Conservation (phyloP, 139 green algal species). For the Chlorella sp. region DNA sequence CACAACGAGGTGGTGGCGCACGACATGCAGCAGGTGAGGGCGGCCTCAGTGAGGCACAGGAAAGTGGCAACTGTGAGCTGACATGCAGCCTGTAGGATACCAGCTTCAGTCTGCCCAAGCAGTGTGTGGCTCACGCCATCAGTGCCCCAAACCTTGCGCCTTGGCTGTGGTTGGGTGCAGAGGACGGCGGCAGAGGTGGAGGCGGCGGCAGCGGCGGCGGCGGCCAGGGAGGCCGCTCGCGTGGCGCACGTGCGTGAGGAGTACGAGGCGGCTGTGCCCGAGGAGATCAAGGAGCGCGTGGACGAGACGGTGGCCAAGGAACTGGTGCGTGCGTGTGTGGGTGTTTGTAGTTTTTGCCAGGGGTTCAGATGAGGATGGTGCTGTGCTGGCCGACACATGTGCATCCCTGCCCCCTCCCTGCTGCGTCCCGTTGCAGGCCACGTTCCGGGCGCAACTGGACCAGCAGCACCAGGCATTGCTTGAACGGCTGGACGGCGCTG, state of each 20-base stretch:
- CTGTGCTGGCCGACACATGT: not conserved
- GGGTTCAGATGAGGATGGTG: no score
- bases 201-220: slow-evolving; percentile 18
- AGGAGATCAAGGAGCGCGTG: slow-evolving; percentile 52
- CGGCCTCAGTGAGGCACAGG: no score
- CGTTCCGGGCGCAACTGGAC: no score
- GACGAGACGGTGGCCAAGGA: slow-evolving; percentile 31
- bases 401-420: not conserved
- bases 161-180: no score
- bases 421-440: no score
- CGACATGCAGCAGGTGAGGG: slow-evolving; percentile 30
- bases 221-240: slow-evolving; percentile 26
- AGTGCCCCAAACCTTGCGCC: no score
- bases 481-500: no score
- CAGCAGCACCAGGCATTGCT: no score
- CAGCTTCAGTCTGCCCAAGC: no score
- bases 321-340: slow-evolving; percentile 19
- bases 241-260: slow-evolving; percentile 33
- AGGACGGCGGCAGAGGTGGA: slow-evolving; percentile 10
- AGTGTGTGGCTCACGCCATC: no score
- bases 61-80: no score
- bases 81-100: no score
- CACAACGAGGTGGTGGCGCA: slow-evolving; percentile 27
- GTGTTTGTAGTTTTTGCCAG: not conserved
- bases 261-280: slow-evolving; percentile 50